Base-by-base conservation (phyloP, 2,329 filamentous ascomycete genomes). In the Cladobotryum protrusum region DNA sequence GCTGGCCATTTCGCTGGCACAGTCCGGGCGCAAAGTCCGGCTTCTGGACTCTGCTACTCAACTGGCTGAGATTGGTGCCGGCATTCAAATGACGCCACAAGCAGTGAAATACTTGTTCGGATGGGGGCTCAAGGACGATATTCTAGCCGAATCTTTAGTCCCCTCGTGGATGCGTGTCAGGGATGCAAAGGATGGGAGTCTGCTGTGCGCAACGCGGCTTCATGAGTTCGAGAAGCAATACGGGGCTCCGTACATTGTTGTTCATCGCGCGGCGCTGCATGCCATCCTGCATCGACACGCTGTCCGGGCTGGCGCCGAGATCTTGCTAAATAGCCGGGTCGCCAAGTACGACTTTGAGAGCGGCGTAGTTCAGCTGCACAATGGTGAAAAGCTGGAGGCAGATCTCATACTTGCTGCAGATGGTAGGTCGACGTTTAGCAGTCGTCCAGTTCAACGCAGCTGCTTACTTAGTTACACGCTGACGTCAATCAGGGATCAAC, bases 1-100 rank as follows among this genome's bases (percentile, higher is more conserved):
- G 13, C 45, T 61, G 36, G 59, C 60, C 19, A 48, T 58, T 20
- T 66, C 69, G 49, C 68, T 80, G 2, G 67, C 77, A 48, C 59
- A 60, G 37, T 62, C 69, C 19, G 60, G 58, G 18, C 72, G 80
- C 51, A 68, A 77, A 52, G 78, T 72, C 54, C 53, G 75, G 4
- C 52, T 80, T 1, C 67, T 81, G 0, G 77, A 81, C 52, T 61
- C 64, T 18, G 68, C 69, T 2, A 71, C 75, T 0, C 62, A 70
- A 43, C 62, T 72, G 1, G 76, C 77, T 1, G 75, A 47, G 62
- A 55, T 41, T 34, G 62, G 63, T 20, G 64, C 63, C 4, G 63
- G 63, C 37, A 61, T 67, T 29, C 57, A 62, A 15, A 56, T 67
- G 35, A 63, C 65, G 4, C 65, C 65, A 4, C 67, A 67, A 48